Evolutionary conservation across 345 rosid genomes (phyloP).

Genomic region (Populus nigra): DNA sequence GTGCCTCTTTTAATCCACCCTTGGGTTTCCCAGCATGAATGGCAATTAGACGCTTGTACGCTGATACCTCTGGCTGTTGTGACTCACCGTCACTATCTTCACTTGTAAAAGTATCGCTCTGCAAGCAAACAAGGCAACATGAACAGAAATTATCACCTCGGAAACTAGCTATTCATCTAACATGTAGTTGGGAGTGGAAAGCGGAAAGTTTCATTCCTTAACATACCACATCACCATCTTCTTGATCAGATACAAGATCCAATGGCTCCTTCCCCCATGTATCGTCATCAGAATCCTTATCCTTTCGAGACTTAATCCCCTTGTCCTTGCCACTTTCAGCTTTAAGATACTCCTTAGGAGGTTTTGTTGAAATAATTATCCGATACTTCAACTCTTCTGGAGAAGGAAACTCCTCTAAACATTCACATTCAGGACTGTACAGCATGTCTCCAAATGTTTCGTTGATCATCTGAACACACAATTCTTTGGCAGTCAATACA

Average conservation of each 20-base stretch:
- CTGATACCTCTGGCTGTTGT: conserved; percentile 4
- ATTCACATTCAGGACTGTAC: conserved; percentile 43
- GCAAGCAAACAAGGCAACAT: conserved; percentile 9
- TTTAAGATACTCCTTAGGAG: conserved; percentile 47
- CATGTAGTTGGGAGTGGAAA: neutral
- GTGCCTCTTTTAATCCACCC: conserved; percentile 30
- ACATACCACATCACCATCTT: conserved; percentile 20
- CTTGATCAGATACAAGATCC: conserved; percentile 32
- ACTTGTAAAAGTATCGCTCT: conserved; percentile 23
- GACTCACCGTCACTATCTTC: conserved; percentile 26
- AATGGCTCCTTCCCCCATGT: conserved; percentile 39
- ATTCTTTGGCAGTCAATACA: neutral
- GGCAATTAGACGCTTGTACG: conserved; percentile 32
- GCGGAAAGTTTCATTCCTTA: neutral
- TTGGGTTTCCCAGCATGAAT: conserved; percentile 40
- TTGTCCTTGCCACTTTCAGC: conserved; percentile 31
- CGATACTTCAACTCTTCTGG: conserved; percentile 60
- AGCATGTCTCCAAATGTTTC: conserved; percentile 53
- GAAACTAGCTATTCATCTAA: neutral
- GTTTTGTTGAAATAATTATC: conserved; percentile 67
- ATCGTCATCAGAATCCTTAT: conserved; percentile 49
- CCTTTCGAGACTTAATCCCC: conserved; percentile 30
- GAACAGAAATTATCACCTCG: neutral
- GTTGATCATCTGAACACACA: conserved; percentile 47
- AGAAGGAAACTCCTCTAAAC: conserved; percentile 59